phyloP scores from a whole-genome alignment of 305 asterid species.

The Fraxinus dipetala region DNA sequence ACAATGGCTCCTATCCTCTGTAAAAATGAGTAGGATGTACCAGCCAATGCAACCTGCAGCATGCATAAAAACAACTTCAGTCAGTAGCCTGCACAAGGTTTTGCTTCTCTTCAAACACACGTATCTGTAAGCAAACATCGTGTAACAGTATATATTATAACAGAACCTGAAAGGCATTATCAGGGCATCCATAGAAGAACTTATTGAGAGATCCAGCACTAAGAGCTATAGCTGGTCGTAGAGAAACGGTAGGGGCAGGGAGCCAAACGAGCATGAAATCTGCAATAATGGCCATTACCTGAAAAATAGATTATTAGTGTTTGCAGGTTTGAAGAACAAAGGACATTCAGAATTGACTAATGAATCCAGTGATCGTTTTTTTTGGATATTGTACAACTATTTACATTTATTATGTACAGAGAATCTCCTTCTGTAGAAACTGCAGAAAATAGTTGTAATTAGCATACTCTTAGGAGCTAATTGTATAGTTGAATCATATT shows the following conservation, averaged over 20 bases:
- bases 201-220: slow-evolving; percentile 62
- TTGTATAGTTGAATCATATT: not conserved
- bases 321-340: slow-evolving; percentile 7
- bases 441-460: slow-evolving; percentile 1
- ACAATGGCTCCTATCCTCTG: slow-evolving; percentile 84
- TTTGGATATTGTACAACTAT: not conserved
- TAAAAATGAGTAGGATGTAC: slow-evolving; percentile 71
- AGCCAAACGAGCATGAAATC: slow-evolving; percentile 99
- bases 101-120: not conserved
- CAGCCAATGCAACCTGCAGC: slow-evolving; percentile 79
- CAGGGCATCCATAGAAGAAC: slow-evolving; percentile 87
- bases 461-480: not conserved
- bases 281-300: slow-evolving; percentile 95
- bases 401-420: not conserved
- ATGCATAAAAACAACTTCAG: slow-evolving; percentile 4
- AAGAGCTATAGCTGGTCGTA: slow-evolving; percentile 62
- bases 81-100: slow-evolving; percentile 2
- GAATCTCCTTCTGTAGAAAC: not conserved
- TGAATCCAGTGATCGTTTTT: not conserved
- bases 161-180: slow-evolving; percentile 87
- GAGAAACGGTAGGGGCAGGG: slow-evolving; percentile 93
- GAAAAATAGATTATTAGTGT: slow-evolving; percentile 23
- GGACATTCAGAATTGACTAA: not conserved
- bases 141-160: slow-evolving; percentile 3
- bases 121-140: not conserved